A percentile compares a stretch with the other conserved stretches of the same genome.
Evolutionary conservation across 2,329 filamentous ascomycete genomes (phyloP).

Genomic region (Scedosporium boydii): DNA sequence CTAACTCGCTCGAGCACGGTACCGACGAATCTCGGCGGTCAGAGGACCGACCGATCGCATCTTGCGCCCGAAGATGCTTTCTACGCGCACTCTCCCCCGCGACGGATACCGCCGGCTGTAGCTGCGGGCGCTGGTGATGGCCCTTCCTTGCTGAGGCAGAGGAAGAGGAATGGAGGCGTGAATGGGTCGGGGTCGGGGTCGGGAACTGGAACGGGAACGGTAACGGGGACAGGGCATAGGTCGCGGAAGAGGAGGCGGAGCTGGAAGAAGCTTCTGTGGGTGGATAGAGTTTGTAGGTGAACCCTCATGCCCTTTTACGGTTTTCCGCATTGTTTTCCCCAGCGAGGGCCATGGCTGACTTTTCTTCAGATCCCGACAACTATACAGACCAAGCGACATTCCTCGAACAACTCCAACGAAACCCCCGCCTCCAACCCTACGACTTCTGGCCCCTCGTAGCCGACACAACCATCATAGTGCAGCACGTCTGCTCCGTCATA

Average conservation of each 20-base stretch:
- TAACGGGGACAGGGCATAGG: slow-evolving; percentile 55
- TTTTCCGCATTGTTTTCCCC: slow-evolving; percentile 18
- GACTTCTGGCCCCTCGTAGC: slow-evolving; percentile 97
- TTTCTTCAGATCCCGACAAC: slow-evolving; percentile 78
- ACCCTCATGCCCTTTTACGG: not conserved
- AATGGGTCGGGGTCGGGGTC: slow-evolving; percentile 35
- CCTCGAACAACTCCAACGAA: slow-evolving; percentile 88
- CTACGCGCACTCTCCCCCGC: slow-evolving; percentile 49
- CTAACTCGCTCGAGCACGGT: slow-evolving; percentile 31
- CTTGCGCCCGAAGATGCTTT: slow-evolving; percentile 82
- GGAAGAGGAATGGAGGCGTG: slow-evolving; percentile 20
- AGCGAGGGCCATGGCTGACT: slow-evolving; percentile 31
- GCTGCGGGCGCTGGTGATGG: slow-evolving; percentile 11
- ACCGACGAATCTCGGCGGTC: slow-evolving; percentile 17
- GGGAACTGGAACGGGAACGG: slow-evolving; percentile 44
- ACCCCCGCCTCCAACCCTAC: slow-evolving; percentile 86
- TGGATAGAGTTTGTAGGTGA: slow-evolving; percentile 80
- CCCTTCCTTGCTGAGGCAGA: slow-evolving; percentile 13
- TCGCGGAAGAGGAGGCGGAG: slow-evolving; percentile 59
- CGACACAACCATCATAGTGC: slow-evolving; percentile 91
- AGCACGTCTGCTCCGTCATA: slow-evolving; percentile 89
- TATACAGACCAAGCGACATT: slow-evolving; percentile 97
- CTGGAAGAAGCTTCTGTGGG: slow-evolving; percentile 97
- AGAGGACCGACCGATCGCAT: slow-evolving; percentile 50
- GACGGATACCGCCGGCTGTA: slow-evolving; percentile 10